These are phyloP conservation scores for Claviceps pusilla DNA, from an alignment of 2,329 filamentous ascomycete genomes.

Conservation along the genomic window DNA sequence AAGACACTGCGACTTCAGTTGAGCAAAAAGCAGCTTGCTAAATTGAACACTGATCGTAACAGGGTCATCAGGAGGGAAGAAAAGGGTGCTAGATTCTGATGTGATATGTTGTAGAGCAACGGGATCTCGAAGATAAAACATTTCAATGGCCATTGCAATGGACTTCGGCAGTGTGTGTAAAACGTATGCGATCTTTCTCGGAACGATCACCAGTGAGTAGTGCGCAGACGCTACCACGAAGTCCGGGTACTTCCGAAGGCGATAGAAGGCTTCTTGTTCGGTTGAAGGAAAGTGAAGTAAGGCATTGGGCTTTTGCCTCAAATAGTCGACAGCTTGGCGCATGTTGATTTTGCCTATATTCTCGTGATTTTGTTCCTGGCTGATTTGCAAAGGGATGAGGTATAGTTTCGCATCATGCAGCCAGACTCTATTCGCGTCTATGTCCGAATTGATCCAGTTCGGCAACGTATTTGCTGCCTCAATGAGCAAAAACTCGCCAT, in stretches of 20 bases:
- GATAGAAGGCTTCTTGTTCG: constrained; percentile 81
- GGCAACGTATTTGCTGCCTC: constrained; percentile 83
- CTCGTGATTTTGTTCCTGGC: constrained; percentile 9
- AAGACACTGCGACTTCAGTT: constrained; percentile 77
- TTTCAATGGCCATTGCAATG: constrained; percentile 72
- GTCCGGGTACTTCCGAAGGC: constrained; percentile 66
- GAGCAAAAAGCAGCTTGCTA: constrained; percentile 79
- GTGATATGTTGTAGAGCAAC: constrained; percentile 56
- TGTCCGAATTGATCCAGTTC: constrained; percentile 80
- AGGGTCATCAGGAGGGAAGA: constrained; percentile 64
- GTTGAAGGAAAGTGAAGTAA: constrained; percentile 60
- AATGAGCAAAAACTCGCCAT: constrained; percentile 89
- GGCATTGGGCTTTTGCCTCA: constrained; percentile 39
- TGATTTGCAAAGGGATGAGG: constrained; percentile 46
- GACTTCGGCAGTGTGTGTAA: constrained; percentile 60
- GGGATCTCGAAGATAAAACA: constrained; percentile 83
- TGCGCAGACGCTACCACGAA: constrained; percentile 67
- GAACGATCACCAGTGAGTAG: constrained; percentile 55
- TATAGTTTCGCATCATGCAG: constrained; percentile 62
- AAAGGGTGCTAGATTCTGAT: constrained; percentile 35
- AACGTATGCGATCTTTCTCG: constrained; percentile 67
- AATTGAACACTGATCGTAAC: constrained; percentile 68
- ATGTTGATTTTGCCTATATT: constrained; percentile 35
- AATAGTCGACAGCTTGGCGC: constrained; percentile 45
- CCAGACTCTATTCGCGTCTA: constrained; percentile 81